Conservation (phyloP, 768 basidiomycete species). For the Rhodotorula graminis region DNA sequence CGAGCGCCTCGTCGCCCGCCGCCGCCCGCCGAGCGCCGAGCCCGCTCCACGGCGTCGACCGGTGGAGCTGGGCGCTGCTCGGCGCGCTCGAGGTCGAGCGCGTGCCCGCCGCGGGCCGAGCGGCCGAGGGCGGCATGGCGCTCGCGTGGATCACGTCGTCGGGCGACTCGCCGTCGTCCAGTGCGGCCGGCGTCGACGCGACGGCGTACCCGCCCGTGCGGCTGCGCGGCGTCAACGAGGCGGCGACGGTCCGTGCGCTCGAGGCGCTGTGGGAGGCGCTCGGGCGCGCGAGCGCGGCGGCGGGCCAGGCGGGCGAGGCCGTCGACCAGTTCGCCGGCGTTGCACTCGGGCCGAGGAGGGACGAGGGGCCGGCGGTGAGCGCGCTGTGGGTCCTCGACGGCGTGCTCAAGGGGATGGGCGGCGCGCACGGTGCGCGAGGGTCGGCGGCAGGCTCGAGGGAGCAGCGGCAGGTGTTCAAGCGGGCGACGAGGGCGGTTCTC, state of each 20-base stretch:
- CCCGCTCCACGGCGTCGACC: slow-evolving; percentile 73
- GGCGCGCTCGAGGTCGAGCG: slow-evolving; percentile 74
- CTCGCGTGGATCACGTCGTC: slow-evolving; percentile 14
- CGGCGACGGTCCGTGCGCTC: slow-evolving; percentile 55
- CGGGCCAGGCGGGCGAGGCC: slow-evolving; percentile 64
- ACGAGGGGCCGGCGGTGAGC: slow-evolving; percentile 55
- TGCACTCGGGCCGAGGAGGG: slow-evolving; percentile 55
- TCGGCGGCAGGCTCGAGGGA: not conserved
- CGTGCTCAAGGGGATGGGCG: slow-evolving; percentile 66
- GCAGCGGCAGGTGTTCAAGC: slow-evolving; percentile 16
- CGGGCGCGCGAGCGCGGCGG: slow-evolving; percentile 62
- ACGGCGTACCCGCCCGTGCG: slow-evolving; percentile 55
- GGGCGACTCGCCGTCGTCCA: not conserved
- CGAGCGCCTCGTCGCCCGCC: no score
- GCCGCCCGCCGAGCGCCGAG: not conserved
- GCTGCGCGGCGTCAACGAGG: slow-evolving; percentile 56
- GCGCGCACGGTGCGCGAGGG: not conserved
- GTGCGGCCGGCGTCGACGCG: not conserved
- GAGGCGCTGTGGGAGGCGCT: slow-evolving; percentile 67
- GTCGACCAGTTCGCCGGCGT: slow-evolving; percentile 74
- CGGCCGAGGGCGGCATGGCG: slow-evolving; percentile 27
- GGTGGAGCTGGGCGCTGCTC: slow-evolving; percentile 85
- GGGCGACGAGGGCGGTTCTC: slow-evolving; percentile 21
- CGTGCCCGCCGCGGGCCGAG: slow-evolving; percentile 41
- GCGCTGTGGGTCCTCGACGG: slow-evolving; percentile 81